Conservation (phyloP, 768 basidiomycete species). For the Trametes cingulata region DNA sequence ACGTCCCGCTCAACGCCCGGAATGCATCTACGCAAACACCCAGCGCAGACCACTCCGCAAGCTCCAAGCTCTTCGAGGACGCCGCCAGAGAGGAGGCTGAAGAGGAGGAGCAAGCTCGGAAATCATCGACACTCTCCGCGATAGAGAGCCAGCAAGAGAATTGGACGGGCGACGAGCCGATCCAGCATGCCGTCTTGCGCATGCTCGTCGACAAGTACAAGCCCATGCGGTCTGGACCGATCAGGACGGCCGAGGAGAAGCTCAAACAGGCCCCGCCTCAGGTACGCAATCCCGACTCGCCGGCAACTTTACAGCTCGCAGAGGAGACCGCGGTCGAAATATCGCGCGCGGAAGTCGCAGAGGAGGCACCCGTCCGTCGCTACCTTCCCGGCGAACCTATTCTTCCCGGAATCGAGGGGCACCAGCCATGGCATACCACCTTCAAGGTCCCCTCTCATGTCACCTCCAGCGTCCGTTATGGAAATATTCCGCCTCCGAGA, state of each 20-base stretch:
- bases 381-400: conserved; percentile 41
- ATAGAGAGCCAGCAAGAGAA: conserved; percentile 55
- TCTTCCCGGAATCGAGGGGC: conserved; percentile 54
- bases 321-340: conserved; percentile 20
- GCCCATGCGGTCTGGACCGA: conserved; percentile 63
- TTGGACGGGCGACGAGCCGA: conserved; percentile 78
- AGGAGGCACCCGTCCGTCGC: conserved; percentile 7
- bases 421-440: conserved; percentile 70
- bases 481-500: conserved; percentile 40
- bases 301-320: background rate
- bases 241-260: conserved; percentile 67
- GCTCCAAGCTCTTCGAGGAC: conserved; percentile 67
- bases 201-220: conserved; percentile 91
- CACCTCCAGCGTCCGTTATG: conserved; percentile 52
- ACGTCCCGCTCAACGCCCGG: background rate
- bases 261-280: conserved; percentile 51
- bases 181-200: conserved; percentile 68
- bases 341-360: background rate
- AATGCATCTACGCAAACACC: conserved; percentile 10
- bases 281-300: conserved; percentile 29
- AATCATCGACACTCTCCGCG: conserved; percentile 28
- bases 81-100: conserved; percentile 56
- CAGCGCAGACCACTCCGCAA: conserved; percentile 38
- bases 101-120: conserved; percentile 22
- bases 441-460: conserved; percentile 63